A percentile compares a stretch with the other conserved stretches of the same genome.
Evolutionary conservation across 495 filamentous ascomycete genomes (phyloP).

Genomic region (Chaetomium fimeti): DNA sequence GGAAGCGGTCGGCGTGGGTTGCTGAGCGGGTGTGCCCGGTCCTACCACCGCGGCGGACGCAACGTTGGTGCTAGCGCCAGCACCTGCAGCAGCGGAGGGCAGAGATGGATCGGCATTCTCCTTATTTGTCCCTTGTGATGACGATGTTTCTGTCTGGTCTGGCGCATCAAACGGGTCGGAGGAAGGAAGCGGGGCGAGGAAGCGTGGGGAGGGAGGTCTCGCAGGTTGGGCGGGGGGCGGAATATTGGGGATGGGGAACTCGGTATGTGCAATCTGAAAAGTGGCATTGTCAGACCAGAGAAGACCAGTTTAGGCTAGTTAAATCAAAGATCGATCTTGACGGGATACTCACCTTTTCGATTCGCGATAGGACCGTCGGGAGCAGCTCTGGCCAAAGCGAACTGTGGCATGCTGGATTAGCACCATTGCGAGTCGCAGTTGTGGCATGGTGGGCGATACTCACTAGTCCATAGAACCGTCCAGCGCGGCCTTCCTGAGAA

Average conservation of each 20-base stretch:
- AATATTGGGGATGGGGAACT: constrained; percentile 47
- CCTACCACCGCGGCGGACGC: too few relatives aligned
- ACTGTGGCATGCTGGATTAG: constrained; percentile 31
- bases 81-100: constrained; percentile 14
- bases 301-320: not conserved
- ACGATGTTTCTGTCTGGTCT: constrained; percentile 38
- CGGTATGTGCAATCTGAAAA: constrained; percentile 41
- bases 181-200: constrained; percentile 47
- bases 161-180: constrained; percentile 51
- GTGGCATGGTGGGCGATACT: constrained; percentile 20
- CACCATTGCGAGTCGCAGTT: not conserved
- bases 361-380: constrained; percentile 39
- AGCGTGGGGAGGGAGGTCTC: constrained; percentile 41
- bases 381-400: constrained; percentile 43
- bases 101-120: constrained; percentile 42
- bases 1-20: constrained; percentile 32
- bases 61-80: not conserved
- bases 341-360: constrained; percentile 38
- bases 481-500: constrained; percentile 60
- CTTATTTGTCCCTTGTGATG: constrained; percentile 52
- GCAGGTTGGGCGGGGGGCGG: constrained; percentile 35
- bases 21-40: constrained; percentile 13
- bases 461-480: constrained; percentile 72
- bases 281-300: not conserved
- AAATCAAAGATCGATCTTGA: not conserved